Evolutionary conservation across 1,284 basidiomycete genomes (phyloP), one percentile per base, ranked within the genome.

Genomic region (Pseudozyma sp.): DNA sequence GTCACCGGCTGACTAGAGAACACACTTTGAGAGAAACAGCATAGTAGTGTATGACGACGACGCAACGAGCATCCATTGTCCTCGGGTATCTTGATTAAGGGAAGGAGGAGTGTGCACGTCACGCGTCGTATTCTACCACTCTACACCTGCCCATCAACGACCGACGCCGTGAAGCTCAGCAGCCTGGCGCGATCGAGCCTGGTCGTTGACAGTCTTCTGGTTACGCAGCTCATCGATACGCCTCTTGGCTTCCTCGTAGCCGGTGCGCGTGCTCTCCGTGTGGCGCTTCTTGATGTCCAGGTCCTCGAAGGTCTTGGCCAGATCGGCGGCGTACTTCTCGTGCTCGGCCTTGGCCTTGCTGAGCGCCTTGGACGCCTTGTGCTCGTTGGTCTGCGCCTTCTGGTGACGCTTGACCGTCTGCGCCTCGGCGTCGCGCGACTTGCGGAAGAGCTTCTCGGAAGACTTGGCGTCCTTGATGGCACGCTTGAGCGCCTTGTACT

Each of bases 231-330:
- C 63, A 35, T 81, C 78, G 48, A 81, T 75, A 34, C 66, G 54
- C 53, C 39, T 50, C 69, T 81, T 81, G 64, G 68, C 47, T 19
- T 55, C 66, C 45, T 81, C 79, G 64, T 73, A 79, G 16, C 65
- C 61, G 13, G 61, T 55, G 9, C 54, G 39, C 17, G 78, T 81
- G 30, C 57, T 60, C 53, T 63, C 53, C 33, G 75, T 79, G 71
- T 81, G 79, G 44, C 54, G 47, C 75, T 79, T 79, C 72, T 81
- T 81, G 67, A 81, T 79, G 40, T 81, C 75, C n/a, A 79, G 62
- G 19, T 81, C 75, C 57, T 81, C 75, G 13, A 68, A 49, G 13
- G 79, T 75, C 59, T 81, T 81, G 42, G 70, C 48, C 6, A 81
- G 66, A 4, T 71, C 75, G 30, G 78, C 73, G 17, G 67, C 60